Evolutionary conservation across 768 basidiomycete species (phyloP), one percentile per base, ranked within the genome.

Genomic region (Lactarius trivialis): DNA sequence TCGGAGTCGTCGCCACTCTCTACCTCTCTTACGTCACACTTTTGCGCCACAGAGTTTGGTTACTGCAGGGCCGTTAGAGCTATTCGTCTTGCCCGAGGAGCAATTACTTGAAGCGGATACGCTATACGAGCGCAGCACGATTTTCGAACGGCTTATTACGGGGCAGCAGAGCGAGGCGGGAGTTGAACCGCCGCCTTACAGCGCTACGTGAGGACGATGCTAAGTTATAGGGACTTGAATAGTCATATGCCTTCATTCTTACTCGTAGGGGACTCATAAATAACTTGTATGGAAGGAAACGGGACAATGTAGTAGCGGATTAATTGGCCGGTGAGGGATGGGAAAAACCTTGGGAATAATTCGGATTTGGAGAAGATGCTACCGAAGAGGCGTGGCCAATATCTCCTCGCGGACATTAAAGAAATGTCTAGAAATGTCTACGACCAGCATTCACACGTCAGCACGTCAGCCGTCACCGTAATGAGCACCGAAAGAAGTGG

Each of bases 121-220:
- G 73, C 26, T 77, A 76, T 32, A 82, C 65, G 67, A 73, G 49
- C 80, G 86, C 60, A 65, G 56, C 58, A 17, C 59, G 56, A 58
- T 28, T 12, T 93, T 89, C 68, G 93, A 93, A 71, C 79, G 87
- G 26, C 79, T 97, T 24, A 80, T 97, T 45, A 82, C 88, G 8
- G 94, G 95, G 19, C 85, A 88, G 72, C 89, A 89, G 71, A 89
- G 81, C 55, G 88, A 89, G 69, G 77, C 78, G 14, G 94, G 94
- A 5, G 92, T 95, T 71, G 81, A 81, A 4, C 93, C 95, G 1
- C 95, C 95, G 4, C 76, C 83, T 32, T 93, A 94, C 71, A 76
- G 74, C 53, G 70, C 59, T 28, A 51, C 11, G 2, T 9, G 11
- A 57, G 50, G 54, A 43, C 19, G 17, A 37, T 12, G 26, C 26